Percentiles rank a stretch among this genome's conserved stretches.
Evolutionary conservation across 2,329 filamentous ascomycete species (phyloP).

Genomic region (Trichoderma asperellum): DNA sequence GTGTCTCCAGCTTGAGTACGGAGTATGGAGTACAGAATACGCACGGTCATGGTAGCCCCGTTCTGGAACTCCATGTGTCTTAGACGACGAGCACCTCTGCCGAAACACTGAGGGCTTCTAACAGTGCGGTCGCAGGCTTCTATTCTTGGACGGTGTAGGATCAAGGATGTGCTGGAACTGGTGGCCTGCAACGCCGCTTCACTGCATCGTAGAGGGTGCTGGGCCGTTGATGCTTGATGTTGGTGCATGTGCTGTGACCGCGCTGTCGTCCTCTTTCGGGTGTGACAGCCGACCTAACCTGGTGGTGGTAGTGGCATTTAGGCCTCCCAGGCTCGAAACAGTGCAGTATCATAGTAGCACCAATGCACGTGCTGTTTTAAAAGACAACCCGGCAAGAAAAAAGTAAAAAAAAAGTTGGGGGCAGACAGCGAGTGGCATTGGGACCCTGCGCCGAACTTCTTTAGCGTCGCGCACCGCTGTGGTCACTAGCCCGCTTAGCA

Average conservation of each 20-base stretch:
- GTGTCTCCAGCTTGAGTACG: neutral
- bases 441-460: neutral
- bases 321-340: no score
- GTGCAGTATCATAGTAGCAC: neutral
- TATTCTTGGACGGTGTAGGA: neutral
- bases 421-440: neutral
- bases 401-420: neutral
- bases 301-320: neutral
- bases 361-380: no score
- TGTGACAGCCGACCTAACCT: conserved; percentile 4
- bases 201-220: no score
- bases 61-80: neutral
- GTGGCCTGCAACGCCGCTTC: neutral
- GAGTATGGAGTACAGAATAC: neutral
- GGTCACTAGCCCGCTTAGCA: conserved; percentile 2
- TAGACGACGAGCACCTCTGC: neutral
- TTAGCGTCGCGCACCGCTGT: conserved; percentile 18
- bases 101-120: neutral
- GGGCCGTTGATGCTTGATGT: neutral
- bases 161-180: neutral
- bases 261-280: neutral
- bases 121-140: neutral
- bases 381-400: neutral
- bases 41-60: neutral
- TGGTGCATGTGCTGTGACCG: neutral